Evolutionary conservation across 148 eudicot genomes (phyloP).

Genomic region (Persicaria maculosa): DNA sequence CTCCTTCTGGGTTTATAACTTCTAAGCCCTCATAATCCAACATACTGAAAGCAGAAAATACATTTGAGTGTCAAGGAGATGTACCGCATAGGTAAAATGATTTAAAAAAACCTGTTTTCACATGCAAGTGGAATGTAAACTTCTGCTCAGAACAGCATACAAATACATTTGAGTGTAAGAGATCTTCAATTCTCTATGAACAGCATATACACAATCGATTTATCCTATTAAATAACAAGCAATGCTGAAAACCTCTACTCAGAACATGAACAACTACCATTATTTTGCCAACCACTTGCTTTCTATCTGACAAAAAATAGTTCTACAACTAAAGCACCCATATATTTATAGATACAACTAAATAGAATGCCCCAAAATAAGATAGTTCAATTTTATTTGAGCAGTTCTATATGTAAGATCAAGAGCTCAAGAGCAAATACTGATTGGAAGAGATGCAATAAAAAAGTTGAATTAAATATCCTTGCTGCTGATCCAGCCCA

Average conservation of each 20-base stretch:
- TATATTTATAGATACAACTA: not conserved
- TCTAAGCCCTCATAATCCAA: conserved; percentile 82
- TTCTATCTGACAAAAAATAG: not conserved
- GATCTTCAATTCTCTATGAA: not conserved
- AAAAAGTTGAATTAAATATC: too few relatives aligned
- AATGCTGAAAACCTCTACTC: not conserved
- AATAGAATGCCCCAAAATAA: not conserved
- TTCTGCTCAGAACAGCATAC: too few relatives aligned
- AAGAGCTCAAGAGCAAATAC: not conserved
- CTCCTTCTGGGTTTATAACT: conserved; percentile 95
- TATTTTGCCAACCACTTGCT: not conserved
- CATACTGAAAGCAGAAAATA: conserved; percentile 25
- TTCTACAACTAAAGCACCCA: not conserved
- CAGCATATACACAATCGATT: not conserved
- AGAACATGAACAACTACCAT: not conserved
- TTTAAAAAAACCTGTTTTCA: not conserved
- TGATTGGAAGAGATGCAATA: not conserved
- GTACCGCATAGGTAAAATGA: not conserved
- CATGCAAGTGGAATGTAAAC: not conserved
- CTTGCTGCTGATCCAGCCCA: not conserved
- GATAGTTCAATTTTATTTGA: not conserved
- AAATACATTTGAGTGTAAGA: not conserved
- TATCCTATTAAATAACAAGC: not conserved
- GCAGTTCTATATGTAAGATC: not conserved
- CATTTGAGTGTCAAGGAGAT: not conserved